Conservation (phyloP, 2,329 filamentous ascomycete species). For the Immersiporthe knoxdaviesiana region DNA sequence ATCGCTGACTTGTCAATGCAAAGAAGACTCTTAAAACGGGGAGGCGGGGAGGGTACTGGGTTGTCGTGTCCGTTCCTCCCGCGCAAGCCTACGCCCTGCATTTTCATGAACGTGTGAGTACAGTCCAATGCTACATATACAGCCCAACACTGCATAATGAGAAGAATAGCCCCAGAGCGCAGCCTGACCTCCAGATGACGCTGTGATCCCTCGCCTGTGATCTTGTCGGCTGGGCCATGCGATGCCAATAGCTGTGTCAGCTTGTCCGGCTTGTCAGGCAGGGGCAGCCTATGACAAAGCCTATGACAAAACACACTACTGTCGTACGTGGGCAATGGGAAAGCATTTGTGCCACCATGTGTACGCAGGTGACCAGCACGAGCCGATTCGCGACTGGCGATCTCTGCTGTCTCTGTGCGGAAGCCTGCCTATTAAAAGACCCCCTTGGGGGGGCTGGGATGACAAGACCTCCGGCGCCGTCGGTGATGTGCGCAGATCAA, state of each 20-base stretch:
- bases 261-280: constrained; percentile 27
- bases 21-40: not conserved
- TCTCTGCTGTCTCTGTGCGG: constrained; percentile 19
- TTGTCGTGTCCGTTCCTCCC: not conserved
- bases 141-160: not conserved
- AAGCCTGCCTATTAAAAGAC: constrained; percentile 4
- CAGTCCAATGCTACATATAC: not conserved
- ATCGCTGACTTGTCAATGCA: not conserved
- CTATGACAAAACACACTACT: constrained; percentile 17
- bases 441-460: constrained; percentile 6
- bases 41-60: too few species aligned
- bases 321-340: constrained; percentile 20
- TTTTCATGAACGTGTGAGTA: not conserved
- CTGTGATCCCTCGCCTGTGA: constrained; percentile 11
- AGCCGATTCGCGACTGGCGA: constrained; percentile 22
- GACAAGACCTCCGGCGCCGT: constrained; percentile 22
- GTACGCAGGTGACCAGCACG: constrained; percentile 12
- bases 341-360: constrained; percentile 1
- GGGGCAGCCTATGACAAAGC: constrained; percentile 22
- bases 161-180: not conserved
- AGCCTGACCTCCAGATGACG: not conserved
- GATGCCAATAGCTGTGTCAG: constrained; percentile 19
- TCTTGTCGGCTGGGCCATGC: constrained; percentile 19
- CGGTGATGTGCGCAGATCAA: constrained; percentile 17
- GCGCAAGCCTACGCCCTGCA: not conserved